Conservation (phyloP, 805 yeast species). For the Scheffersomyces coipomensis region DNA sequence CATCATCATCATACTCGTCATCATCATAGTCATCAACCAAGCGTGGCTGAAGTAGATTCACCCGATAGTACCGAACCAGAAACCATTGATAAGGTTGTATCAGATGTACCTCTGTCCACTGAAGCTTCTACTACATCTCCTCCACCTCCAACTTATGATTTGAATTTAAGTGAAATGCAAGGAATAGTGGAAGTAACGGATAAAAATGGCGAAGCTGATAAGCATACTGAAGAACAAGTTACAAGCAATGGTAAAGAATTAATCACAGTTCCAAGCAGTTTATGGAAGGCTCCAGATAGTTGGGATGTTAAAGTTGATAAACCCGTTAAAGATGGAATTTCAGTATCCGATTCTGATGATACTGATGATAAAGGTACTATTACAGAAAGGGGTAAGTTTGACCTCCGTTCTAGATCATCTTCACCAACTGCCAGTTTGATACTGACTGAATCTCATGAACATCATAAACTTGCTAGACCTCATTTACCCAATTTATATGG, state of each 20-base stretch:
- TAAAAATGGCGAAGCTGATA: not conserved
- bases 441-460: not conserved
- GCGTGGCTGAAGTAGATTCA: slow-evolving; percentile 3
- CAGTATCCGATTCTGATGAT: slow-evolving; percentile 5
- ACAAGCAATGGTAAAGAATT: not conserved
- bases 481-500: slow-evolving; percentile 36
- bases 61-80: not conserved
- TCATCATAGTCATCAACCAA: slow-evolving; percentile 6
- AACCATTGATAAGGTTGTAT: not conserved
- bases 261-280: not conserved
- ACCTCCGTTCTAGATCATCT: not conserved
- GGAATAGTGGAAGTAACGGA: slow-evolving; percentile 43
- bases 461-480: not conserved
- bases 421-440: not conserved
- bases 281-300: slow-evolving; percentile 48
- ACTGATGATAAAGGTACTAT: slow-evolving; percentile 1
- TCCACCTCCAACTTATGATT: slow-evolving; percentile 31
- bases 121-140: not conserved
- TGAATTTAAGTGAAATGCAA: slow-evolving; percentile 49
- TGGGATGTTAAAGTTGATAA: slow-evolving; percentile 44
- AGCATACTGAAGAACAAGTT: not conserved
- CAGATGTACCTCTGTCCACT: not conserved
- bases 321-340: slow-evolving; percentile 6
- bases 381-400: not conserved
- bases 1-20: slow-evolving; percentile 15